Evolutionary conservation across 1,139 yeast genomes (phyloP).

Genomic region (Blastobotrys persicus): DNA sequence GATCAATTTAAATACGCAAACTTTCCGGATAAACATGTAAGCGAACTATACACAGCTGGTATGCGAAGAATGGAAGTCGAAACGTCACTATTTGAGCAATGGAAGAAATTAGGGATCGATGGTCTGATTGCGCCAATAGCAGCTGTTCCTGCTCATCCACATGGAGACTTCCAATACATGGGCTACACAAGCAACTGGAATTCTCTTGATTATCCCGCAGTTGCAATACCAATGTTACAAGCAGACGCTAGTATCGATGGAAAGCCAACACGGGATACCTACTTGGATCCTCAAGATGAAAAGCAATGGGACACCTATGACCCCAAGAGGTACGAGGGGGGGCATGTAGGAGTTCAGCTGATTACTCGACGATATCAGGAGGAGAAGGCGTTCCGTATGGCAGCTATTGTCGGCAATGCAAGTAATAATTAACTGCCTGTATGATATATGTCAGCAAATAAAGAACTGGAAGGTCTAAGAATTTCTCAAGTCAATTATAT

Average conservation of each 20-base stretch:
- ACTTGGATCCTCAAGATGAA: conserved; percentile 1
- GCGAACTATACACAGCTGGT: conserved; percentile 22
- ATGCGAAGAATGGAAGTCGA: conserved; percentile 9
- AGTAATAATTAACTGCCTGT: no score
- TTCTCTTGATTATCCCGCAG: conserved; percentile 41
- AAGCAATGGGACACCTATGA: conserved; percentile 39
- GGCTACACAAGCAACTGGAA: conserved; percentile 48
- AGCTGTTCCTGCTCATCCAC: background rate
- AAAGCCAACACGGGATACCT: background rate
- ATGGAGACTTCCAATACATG: background rate
- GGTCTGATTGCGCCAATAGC: conserved; percentile 39
- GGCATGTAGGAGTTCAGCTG: conserved; percentile 54
- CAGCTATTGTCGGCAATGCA: no score
- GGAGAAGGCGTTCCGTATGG: conserved; percentile 53
- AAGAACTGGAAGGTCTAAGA: no score
- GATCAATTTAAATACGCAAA: background rate
- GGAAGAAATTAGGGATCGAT: conserved; percentile 31
- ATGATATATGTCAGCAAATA: no score
- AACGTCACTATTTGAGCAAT: conserved; percentile 12
- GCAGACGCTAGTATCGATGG: conserved; percentile 1
- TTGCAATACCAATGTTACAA: background rate
- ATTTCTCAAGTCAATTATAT: no score
- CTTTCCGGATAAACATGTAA: conserved; percentile 16
- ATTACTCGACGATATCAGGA: conserved; percentile 50
- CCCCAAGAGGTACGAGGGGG: conserved; percentile 47